Percentiles rank a stretch among this genome's conserved stretches.
These are phyloP conservation scores for Helminthosporium solani DNA, from an alignment of 2,329 filamentous ascomycete genomes.

Conservation along the genomic window DNA sequence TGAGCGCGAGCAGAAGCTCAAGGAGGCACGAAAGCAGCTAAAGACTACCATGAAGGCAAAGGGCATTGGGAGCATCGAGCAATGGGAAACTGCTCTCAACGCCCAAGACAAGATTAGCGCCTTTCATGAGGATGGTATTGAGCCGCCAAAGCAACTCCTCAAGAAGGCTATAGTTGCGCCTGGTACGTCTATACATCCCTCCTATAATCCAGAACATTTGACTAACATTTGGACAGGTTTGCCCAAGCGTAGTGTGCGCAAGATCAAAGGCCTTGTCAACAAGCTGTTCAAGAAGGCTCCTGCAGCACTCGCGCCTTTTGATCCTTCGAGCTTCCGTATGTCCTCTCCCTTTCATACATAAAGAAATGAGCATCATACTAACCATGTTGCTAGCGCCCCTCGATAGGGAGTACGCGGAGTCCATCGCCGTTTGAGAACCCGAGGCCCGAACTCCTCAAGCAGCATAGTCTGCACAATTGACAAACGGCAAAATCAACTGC, in stretches of 20 bases:
- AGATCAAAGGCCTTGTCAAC: neutral
- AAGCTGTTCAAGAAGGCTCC: neutral
- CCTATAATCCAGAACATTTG: neutral
- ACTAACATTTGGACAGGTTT: neutral
- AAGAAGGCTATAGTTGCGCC: neutral
- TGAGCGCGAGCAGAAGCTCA: slow-evolving; percentile 5
- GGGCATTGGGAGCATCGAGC: neutral
- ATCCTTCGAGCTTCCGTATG: neutral
- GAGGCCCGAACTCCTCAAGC: too few species aligned
- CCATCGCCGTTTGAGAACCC: too few species aligned
- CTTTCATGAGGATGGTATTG: neutral
- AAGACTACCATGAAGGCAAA: neutral
- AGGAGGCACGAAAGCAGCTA: neutral
- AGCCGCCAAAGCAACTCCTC: neutral
- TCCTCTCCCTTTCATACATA: neutral
- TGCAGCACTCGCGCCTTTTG: neutral
- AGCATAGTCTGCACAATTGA: too few species aligned
- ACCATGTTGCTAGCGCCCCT: neutral
- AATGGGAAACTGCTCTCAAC: neutral
- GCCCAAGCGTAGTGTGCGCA: neutral
- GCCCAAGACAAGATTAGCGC: neutral
- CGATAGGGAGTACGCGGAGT: too few species aligned
- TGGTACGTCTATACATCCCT: neutral
- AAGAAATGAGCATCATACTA: neutral
- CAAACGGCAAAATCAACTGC: too few species aligned